Evolutionary conservation across 139 green algal genomes (phyloP).

Genomic region (Diplosphaera chodatii): DNA sequence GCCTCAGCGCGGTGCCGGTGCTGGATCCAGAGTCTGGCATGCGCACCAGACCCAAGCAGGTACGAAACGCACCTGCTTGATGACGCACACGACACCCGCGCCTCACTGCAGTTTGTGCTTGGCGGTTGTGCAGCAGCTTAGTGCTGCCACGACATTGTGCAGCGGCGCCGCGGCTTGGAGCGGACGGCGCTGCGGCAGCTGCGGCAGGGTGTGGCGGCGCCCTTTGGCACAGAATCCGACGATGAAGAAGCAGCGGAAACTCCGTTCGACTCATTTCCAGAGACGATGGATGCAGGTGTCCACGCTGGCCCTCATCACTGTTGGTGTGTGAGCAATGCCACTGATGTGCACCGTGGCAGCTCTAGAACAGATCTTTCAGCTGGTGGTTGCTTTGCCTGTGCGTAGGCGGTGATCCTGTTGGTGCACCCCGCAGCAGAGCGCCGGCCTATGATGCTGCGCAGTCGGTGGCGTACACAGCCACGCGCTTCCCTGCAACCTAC

Average conservation of each 20-base stretch:
- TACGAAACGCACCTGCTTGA: neutral
- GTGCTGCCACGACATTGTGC: neutral
- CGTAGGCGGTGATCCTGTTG: neutral
- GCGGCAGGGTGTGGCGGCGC: neutral
- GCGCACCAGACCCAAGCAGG: neutral
- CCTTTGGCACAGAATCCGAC: neutral
- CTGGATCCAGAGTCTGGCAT: conserved; percentile 1
- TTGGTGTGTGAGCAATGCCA: no score
- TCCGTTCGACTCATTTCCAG: neutral
- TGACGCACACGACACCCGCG: neutral
- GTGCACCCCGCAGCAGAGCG: neutral
- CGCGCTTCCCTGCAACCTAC: conserved; percentile 42
- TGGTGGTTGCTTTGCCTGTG: neutral
- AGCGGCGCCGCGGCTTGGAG: neutral
- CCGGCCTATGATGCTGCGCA: conserved; percentile 9
- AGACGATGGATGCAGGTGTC: neutral
- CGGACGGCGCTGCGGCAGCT: neutral
- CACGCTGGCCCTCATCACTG: neutral
- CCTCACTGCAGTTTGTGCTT: neutral
- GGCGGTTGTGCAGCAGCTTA: neutral
- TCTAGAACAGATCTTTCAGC: neutral
- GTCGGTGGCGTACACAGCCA: conserved; percentile 28
- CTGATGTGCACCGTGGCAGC: no score
- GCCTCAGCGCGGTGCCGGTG: neutral
- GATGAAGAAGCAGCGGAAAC: neutral